These are phyloP conservation scores for Schwanniomyces pseudopolymorphus DNA, from an alignment of 805 yeast genomes.

Conservation along the genomic window DNA sequence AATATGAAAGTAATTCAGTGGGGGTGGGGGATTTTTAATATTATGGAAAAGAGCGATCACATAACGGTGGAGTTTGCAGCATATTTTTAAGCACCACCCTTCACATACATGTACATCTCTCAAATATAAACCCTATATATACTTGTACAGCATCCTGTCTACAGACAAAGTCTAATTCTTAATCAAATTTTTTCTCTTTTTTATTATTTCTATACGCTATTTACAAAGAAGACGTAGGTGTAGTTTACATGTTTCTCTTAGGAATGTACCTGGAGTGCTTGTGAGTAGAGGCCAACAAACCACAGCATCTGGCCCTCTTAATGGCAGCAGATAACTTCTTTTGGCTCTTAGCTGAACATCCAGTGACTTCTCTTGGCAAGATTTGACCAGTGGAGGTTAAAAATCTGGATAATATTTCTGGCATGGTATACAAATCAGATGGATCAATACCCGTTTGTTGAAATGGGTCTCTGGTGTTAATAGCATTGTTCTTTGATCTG, in stretches of 20 bases:
- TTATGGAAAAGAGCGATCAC: not conserved
- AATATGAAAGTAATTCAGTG: too few species aligned
- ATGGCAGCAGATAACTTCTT: conserved; percentile 72
- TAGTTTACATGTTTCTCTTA: conserved; percentile 28
- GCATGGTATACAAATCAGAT: conserved; percentile 67
- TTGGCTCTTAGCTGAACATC: conserved; percentile 66
- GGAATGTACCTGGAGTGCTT: conserved; percentile 52
- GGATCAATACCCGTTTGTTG: conserved; percentile 62
- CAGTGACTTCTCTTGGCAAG: conserved; percentile 68
- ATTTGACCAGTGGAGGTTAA: conserved; percentile 75
- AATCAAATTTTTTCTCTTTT: not conserved
- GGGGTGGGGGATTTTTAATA: too few species aligned
- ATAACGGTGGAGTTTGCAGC: not conserved
- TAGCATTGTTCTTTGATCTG: conserved; percentile 18
- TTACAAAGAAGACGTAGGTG: not conserved
- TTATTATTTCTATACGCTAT: conserved; percentile 1
- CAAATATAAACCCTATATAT: too few species aligned
- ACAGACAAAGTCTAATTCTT: too few species aligned
- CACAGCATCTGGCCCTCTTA: conserved; percentile 77
- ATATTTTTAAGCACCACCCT: not conserved
- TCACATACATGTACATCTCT: too few species aligned
- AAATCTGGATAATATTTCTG: conserved; percentile 64
- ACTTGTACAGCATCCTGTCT: too few species aligned
- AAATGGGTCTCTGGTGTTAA: conserved; percentile 32
- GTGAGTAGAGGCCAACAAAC: conserved; percentile 75